These are phyloP conservation scores for Orbilia blumenaviensis DNA, from an alignment of 2,329 filamentous ascomycete species.

Conservation along the genomic window DNA sequence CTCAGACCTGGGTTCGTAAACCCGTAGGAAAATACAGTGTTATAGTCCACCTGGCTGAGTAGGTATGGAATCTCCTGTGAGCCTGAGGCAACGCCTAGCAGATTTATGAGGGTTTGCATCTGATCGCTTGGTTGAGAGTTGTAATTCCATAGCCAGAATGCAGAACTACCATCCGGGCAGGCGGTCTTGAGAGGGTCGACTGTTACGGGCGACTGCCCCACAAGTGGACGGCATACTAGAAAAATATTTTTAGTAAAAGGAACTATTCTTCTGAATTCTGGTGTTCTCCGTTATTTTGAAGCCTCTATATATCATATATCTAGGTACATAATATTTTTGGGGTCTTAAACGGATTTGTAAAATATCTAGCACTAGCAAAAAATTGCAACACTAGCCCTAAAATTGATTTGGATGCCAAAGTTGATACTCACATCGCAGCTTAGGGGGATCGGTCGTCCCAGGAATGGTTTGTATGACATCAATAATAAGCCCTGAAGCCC, in stretches of 20 bases:
- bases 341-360: too few relatives aligned
- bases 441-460: neutral
- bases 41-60: constrained; percentile 15
- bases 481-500: constrained; percentile 31
- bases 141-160: constrained; percentile 41
- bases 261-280: neutral
- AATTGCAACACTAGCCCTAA: too few relatives aligned
- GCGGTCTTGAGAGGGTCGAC: constrained; percentile 4
- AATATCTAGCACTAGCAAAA: too few relatives aligned
- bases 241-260: neutral
- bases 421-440: constrained; percentile 15
- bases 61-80: neutral
- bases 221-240: constrained; percentile 37
- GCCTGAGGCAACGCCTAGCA: neutral
- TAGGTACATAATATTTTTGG: neutral
- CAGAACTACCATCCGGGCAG: constrained; percentile 8
- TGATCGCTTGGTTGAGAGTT: constrained; percentile 10
- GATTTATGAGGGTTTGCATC: constrained; percentile 11
- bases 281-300: too few relatives aligned
- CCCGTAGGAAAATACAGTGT: constrained; percentile 32
- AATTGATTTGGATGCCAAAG: too few relatives aligned
- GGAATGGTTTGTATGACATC: constrained; percentile 14
- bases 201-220: neutral
- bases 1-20: constrained; percentile 22
- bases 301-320: neutral